These are phyloP conservation scores for Dillenia turbinata DNA, from an alignment of 164 flowering plant genomes.

Conservation along the genomic window DNA sequence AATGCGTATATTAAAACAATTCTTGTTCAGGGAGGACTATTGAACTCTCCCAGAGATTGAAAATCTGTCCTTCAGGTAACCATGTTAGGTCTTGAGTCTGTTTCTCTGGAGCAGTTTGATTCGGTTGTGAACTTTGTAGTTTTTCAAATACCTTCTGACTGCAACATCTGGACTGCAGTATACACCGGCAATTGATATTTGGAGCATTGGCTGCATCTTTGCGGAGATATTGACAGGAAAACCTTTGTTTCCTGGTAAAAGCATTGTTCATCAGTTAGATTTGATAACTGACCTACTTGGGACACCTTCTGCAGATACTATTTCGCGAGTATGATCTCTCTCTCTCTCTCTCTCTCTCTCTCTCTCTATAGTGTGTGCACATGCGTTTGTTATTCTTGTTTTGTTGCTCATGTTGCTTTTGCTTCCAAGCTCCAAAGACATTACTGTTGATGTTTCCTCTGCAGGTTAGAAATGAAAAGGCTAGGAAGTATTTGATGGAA, in stretches of 20 bases:
- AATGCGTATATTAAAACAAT: slow-evolving; percentile 49
- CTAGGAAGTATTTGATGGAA: slow-evolving; percentile 53
- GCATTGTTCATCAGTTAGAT: slow-evolving; percentile 70
- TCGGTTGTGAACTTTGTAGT: slow-evolving; percentile 3
- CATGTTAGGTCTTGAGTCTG: slow-evolving; percentile 30
- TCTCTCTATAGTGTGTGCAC: not conserved
- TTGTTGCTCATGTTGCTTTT: too few species aligned
- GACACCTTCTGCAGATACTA: slow-evolving; percentile 49
- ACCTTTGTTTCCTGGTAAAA: slow-evolving; percentile 78
- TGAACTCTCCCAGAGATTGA: slow-evolving; percentile 68
- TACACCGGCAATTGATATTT: slow-evolving; percentile 72
- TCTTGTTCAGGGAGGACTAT: slow-evolving; percentile 63
- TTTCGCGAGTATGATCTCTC: slow-evolving; percentile 40
- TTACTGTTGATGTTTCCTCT: not conserved
- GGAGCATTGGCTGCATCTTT: slow-evolving; percentile 79
- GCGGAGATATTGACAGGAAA: slow-evolving; percentile 68
- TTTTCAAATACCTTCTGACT: not conserved
- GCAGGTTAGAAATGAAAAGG: slow-evolving; percentile 72
- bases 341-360: too few species aligned
- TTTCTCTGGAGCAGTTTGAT: slow-evolving; percentile 19
- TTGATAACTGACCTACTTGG: slow-evolving; percentile 72
- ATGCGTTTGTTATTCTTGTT: too few species aligned
- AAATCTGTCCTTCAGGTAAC: slow-evolving; percentile 48
- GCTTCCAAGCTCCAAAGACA: too few species aligned
- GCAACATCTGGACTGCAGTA: slow-evolving; percentile 36